phyloP scores from a whole-genome alignment of 2,329 filamentous ascomycete species.

The Hypoxylon sp. region DNA sequence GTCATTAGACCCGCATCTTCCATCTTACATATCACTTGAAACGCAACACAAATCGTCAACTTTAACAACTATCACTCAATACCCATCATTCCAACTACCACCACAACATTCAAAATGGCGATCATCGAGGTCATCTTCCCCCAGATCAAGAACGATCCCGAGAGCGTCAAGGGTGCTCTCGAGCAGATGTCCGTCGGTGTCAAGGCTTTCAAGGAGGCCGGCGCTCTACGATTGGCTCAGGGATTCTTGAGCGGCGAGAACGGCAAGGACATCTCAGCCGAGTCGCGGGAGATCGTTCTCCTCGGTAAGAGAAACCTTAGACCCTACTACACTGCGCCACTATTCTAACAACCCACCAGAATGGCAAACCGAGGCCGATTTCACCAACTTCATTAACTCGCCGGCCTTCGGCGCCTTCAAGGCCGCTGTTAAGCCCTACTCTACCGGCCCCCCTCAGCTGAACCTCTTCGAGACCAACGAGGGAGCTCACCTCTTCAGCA shows the following conservation, averaged over 20 bases:
- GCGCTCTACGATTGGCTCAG: conserved; percentile 16
- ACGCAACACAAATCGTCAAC: not conserved
- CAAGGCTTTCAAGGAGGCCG: conserved; percentile 22
- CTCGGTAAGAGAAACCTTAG: conserved; percentile 23
- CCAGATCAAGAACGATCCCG: conserved; percentile 33
- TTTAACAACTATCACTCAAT: not conserved
- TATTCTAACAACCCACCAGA: conserved; percentile 28
- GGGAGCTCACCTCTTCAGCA: conserved; percentile 19
- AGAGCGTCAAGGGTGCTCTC: conserved; percentile 13
- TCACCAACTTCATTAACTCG: conserved; percentile 27
- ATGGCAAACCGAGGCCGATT: conserved; percentile 25
- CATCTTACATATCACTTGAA: not conserved
- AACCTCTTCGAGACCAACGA: conserved; percentile 34
- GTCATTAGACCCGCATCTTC: not conserved
- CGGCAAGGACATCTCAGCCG: conserved; percentile 28
- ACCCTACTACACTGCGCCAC: not conserved
- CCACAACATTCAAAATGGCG: conserved; percentile 28
- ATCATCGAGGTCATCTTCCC: conserved; percentile 37
- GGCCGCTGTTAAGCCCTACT: conserved; percentile 15
- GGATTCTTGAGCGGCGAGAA: conserved; percentile 30
- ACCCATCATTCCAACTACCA: too few species aligned
- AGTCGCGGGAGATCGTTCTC: conserved; percentile 23
- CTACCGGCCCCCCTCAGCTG: conserved; percentile 27
- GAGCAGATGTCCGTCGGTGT: conserved; percentile 5
- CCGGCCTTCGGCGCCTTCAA: conserved; percentile 9